These are phyloP conservation scores for Lepidium didymum DNA, from an alignment of 345 rosid species.

Conservation along the genomic window DNA sequence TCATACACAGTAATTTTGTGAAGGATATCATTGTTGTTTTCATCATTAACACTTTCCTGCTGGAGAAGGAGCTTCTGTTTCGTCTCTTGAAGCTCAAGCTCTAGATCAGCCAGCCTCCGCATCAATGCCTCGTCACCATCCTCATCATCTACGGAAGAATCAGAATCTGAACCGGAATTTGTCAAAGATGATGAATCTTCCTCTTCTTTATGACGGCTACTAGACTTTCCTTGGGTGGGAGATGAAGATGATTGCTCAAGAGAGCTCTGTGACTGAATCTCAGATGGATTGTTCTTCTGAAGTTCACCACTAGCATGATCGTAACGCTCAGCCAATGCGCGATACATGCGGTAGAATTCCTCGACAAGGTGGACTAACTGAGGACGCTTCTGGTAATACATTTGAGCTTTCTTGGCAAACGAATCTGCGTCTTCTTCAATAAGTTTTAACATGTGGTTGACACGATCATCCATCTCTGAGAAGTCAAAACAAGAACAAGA, in stretches of 20 bases:
- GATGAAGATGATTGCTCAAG: constrained; percentile 38
- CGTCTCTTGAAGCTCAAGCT: constrained; percentile 44
- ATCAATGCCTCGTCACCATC: constrained; percentile 41
- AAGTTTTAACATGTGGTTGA: constrained; percentile 69
- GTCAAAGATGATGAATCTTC: constrained; percentile 55
- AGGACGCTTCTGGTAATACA: constrained; percentile 81
- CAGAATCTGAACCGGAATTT: constrained; percentile 64
- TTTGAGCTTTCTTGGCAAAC: constrained; percentile 83
- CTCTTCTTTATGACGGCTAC: constrained; percentile 41
- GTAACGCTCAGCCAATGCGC: constrained; percentile 81
- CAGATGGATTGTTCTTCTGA: constrained; percentile 42
- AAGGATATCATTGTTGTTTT: constrained; percentile 28
- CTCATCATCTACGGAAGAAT: constrained; percentile 31
- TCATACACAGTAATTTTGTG: constrained; percentile 37
- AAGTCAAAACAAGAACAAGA: background rate
- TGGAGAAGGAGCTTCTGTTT: constrained; percentile 48
- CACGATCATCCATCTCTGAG: constrained; percentile 80
- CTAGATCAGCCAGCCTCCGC: constrained; percentile 44
- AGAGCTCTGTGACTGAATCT: constrained; percentile 41
- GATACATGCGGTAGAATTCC: constrained; percentile 78
- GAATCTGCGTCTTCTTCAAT: constrained; percentile 90
- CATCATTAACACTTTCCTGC: constrained; percentile 30
- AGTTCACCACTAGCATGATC: constrained; percentile 72
- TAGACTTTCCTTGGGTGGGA: constrained; percentile 39
- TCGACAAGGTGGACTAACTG: constrained; percentile 64